phyloP scores from a whole-genome alignment of 495 filamentous ascomycete genomes.

The Neurospora sp. region DNA sequence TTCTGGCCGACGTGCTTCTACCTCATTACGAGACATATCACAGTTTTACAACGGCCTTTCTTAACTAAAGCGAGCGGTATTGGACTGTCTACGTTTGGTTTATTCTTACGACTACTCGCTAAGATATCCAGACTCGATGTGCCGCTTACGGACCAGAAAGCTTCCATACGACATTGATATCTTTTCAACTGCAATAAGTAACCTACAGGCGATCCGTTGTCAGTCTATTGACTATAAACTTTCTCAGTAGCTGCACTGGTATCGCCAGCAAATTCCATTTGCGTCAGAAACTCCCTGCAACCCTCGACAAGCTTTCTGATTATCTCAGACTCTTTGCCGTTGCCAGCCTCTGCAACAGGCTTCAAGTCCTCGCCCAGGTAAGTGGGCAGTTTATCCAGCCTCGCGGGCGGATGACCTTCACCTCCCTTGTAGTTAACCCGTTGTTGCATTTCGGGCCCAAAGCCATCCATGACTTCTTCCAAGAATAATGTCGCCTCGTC shows the following conservation, averaged over 20 bases:
- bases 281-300: neutral
- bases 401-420: neutral
- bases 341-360: neutral
- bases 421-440: neutral
- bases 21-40: no score
- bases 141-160: no score
- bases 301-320: neutral
- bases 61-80: no score
- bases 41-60: no score
- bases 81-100: no score
- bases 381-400: neutral
- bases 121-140: no score
- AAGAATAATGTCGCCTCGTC: conserved; percentile 7
- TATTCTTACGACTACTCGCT: no score
- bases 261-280: neutral
- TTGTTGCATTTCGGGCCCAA: neutral
- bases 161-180: no score
- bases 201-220: neutral
- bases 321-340: neutral
- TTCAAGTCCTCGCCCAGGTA: neutral
- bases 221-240: neutral
- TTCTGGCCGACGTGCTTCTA: no score
- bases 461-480: neutral
- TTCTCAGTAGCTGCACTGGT: neutral
- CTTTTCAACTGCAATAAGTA: no score